phyloP scores from a whole-genome alignment of 345 rosid species.

The Salix viminalis region DNA sequence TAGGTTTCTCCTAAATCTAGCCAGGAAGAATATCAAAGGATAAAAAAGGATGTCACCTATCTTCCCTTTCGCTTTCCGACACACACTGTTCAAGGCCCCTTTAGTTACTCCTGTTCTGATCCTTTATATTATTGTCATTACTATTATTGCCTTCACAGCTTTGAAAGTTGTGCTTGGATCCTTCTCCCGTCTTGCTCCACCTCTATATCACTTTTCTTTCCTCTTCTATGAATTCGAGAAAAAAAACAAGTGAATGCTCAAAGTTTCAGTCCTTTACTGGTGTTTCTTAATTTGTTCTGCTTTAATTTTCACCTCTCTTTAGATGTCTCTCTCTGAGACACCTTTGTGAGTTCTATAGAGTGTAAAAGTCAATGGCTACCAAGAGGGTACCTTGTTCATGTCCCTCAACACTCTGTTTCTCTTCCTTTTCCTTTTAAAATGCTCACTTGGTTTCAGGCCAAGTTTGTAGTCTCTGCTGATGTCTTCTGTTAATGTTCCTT shows the following conservation, averaged over 20 bases:
- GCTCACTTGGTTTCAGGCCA: neutral
- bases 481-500: conserved; percentile 13
- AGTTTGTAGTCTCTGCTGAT: neutral
- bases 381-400: neutral
- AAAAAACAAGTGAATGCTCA: conserved; percentile 4
- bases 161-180: conserved; percentile 44
- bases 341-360: neutral
- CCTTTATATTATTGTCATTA: conserved; percentile 34
- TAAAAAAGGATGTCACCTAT: conserved; percentile 2
- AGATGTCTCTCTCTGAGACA: neutral
- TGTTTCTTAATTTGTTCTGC: conserved; percentile 13
- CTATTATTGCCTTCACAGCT: conserved; percentile 33
- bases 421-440: neutral
- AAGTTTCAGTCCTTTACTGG: neutral
- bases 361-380: too few relatives aligned
- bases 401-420: neutral
- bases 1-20: too few relatives aligned
- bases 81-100: conserved; percentile 19
- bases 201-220: conserved; percentile 20
- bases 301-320: neutral
- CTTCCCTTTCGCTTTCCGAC: conserved; percentile 44
- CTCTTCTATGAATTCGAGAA: conserved; percentile 25
- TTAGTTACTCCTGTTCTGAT: conserved; percentile 18
- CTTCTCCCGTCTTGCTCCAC: conserved; percentile 16
- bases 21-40: neutral